A percentile compares a stretch with the other conserved stretches of the same genome.
Evolutionary conservation across 768 basidiomycete species (phyloP).

Genomic region (Hygrocybe punicea): DNA sequence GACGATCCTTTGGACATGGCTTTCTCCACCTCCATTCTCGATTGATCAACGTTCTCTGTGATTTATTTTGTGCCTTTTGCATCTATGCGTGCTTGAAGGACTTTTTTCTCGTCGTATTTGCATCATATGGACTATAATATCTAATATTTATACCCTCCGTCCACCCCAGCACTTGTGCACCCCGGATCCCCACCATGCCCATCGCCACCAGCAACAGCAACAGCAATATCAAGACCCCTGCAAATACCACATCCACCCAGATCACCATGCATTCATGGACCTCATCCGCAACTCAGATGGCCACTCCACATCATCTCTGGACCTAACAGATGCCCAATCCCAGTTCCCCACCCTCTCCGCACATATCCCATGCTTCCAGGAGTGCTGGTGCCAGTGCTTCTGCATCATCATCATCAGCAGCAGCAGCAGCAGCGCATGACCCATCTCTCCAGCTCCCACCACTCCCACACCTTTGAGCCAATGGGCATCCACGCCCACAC

Average conservation of each 20-base stretch:
- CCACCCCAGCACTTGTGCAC: too few species aligned
- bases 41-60: too few species aligned
- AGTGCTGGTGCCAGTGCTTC: slow-evolving; percentile 43
- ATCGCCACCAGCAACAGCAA: slow-evolving; percentile 33
- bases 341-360: slow-evolving; percentile 40
- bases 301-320: slow-evolving; percentile 38
- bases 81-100: too few species aligned
- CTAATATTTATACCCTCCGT: too few species aligned
- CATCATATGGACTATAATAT: too few species aligned
- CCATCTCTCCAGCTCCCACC: slow-evolving; percentile 47
- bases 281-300: slow-evolving; percentile 48
- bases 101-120: too few species aligned
- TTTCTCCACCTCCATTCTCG: too few species aligned
- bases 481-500: slow-evolving; percentile 35
- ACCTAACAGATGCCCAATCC: slow-evolving; percentile 48
- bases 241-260: slow-evolving; percentile 38
- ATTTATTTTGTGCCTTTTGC: too few species aligned
- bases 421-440: slow-evolving; percentile 29
- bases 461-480: slow-evolving; percentile 40
- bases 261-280: slow-evolving; percentile 47
- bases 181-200: slow-evolving; percentile 21
- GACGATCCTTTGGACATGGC: too few species aligned
- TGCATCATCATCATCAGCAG: slow-evolving; percentile 23
- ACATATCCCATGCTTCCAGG: slow-evolving; percentile 41
- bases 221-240: slow-evolving; percentile 38